Evolutionary conservation across 352 stramenopile genomes (phyloP).

Genomic region (Globisporangium heterothallicum): DNA sequence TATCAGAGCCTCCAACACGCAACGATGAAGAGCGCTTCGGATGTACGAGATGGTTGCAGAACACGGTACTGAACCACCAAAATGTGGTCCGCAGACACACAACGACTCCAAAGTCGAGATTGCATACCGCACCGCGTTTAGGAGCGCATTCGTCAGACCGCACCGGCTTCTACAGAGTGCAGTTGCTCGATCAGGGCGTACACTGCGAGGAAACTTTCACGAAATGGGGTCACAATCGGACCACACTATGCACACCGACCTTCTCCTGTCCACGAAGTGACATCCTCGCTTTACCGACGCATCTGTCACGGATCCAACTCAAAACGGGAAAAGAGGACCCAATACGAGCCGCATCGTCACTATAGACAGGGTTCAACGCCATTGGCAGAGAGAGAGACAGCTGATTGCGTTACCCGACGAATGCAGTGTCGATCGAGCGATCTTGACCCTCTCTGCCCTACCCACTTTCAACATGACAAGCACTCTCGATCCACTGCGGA

Average conservation of each 20-base stretch:
- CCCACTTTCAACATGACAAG: not conserved
- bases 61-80: slow-evolving; percentile 21
- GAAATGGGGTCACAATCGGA: slow-evolving; percentile 5
- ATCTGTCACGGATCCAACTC: no score
- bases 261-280: not conserved
- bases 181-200: slow-evolving; percentile 11
- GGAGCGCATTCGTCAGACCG: no score
- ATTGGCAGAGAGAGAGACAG: slow-evolving; percentile 11
- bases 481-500: not conserved
- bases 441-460: slow-evolving; percentile 2
- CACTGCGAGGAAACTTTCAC: not conserved
- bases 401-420: slow-evolving; percentile 38
- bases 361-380: not conserved
- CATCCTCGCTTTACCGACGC: not conserved
- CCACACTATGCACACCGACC: slow-evolving; percentile 6
- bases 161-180: not conserved
- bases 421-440: slow-evolving; percentile 11
- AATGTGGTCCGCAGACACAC: slow-evolving; percentile 16
- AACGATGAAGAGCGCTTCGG: not conserved
- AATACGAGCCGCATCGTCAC: not conserved
- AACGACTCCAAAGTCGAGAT: no score
- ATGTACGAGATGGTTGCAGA: slow-evolving; percentile 2
- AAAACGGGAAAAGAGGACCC: no score
- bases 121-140: no score
- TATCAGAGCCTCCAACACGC: no score